Evolutionary conservation across 345 rosid genomes (phyloP), one percentile per base, ranked within the genome.

Genomic region (Capsella bursapastoris): DNA sequence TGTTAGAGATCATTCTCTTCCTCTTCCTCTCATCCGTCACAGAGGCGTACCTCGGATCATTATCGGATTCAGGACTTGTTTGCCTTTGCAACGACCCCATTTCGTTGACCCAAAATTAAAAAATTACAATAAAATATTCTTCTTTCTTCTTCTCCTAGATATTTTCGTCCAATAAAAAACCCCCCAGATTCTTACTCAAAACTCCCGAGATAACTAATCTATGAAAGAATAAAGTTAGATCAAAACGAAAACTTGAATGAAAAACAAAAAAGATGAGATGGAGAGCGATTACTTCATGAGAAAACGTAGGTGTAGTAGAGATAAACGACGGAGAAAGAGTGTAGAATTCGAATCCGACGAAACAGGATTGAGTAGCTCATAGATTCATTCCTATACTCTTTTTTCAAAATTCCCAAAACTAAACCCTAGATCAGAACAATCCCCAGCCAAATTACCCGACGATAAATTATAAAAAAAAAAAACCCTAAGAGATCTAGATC

Each of bases 261-360:
- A 40, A 11, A 9, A 38, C 3, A 38, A 5, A 40, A n/a, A 40
- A 53, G 58, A 77, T 34, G 32, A 70, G 72, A 77, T 57, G 64
- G 57, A 76, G 43, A 49, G 68, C 4, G 57, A 48, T 55, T 49
- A 69, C 11, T 80, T 84, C 79, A 82, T 73, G 97, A 91, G 79
- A 94, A 87, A 37, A 86, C 98, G 83, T 91, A 91, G 34, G 93
- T 87, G 86, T 96, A 90, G 88, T 91, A 94, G 10, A 94, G 92
- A 60, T 88, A 94, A 8, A 88, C 97, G 75, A 94, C 97, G 10
- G 98, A 94, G 75, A 92, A 89, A 4, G 99, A 95, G 76, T 95
- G 99, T 15, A 90, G 72, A 68, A 90, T 77, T 48, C 92, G 88
- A 70, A 95, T 80, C 43, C 91, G 91, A 71, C 89, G 88, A 84